Percentiles rank a stretch among this genome's conserved stretches.
Evolutionary conservation across 352 stramenopile genomes (phyloP).

Genomic region (Pythium vanterpoolii): DNA sequence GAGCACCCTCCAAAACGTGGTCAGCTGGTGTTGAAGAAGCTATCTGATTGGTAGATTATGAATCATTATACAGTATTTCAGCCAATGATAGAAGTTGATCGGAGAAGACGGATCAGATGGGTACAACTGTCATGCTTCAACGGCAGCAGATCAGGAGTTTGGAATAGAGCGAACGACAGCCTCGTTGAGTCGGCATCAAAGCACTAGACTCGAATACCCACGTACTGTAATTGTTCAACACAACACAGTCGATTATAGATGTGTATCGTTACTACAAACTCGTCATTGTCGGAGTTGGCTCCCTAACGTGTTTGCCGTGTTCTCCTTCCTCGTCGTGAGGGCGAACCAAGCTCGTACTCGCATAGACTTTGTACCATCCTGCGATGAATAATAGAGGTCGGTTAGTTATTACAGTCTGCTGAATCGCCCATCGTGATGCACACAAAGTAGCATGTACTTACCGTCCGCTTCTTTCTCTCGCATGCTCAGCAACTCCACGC

Average conservation of each 20-base stretch:
- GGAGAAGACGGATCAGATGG: neutral
- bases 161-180: too few species aligned
- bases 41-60: neutral
- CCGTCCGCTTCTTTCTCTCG: constrained; percentile 32
- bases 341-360: neutral
- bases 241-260: too few species aligned
- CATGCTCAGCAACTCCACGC: constrained; percentile 37
- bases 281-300: too few species aligned
- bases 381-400: neutral
- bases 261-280: too few species aligned
- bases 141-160: too few species aligned
- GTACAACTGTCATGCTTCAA: too few species aligned
- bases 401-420: neutral
- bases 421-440: neutral
- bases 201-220: too few species aligned
- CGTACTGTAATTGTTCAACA: too few species aligned
- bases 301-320: too few species aligned
- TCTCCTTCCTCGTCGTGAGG: neutral
- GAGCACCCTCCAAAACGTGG: neutral
- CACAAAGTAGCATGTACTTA: too few species aligned
- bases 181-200: too few species aligned
- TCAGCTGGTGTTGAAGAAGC: neutral
- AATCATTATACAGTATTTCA: neutral
- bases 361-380: constrained; percentile 13
- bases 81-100: neutral